Evolutionary conservation across 2,329 filamentous ascomycete genomes (phyloP).

Genomic region (Colletotrichum orchidophilum): DNA sequence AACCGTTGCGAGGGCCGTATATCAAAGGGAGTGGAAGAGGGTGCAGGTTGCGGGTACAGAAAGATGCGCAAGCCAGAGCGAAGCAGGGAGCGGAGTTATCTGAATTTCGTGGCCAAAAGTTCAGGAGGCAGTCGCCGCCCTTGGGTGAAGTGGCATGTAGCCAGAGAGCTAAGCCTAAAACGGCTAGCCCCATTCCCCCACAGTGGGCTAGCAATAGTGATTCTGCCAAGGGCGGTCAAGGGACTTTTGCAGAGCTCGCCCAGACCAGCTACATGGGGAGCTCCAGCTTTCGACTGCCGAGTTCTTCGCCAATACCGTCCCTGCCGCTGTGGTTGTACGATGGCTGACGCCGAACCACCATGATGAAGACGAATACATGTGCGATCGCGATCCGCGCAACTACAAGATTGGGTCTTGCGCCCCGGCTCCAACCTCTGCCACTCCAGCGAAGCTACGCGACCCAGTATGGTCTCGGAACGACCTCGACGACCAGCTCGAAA

Average conservation of each 20-base stretch:
- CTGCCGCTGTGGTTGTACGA: constrained; percentile 38
- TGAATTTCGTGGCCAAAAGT: constrained; percentile 36
- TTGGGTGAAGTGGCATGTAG: constrained; percentile 36
- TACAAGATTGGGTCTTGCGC: constrained; percentile 36
- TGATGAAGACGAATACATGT: constrained; percentile 56
- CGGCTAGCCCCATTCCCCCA: constrained; percentile 22
- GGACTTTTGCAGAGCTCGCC: constrained; percentile 18
- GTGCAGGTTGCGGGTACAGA: constrained; percentile 15
- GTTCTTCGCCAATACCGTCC: constrained; percentile 5
- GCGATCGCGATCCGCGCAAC: constrained; percentile 47
- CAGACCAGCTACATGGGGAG: constrained; percentile 2
- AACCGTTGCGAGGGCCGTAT: background rate
- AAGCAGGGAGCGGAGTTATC: constrained; percentile 27
- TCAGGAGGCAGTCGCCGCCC: constrained; percentile 34
- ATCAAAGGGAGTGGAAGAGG: background rate
- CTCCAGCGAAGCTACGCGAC: constrained; percentile 66
- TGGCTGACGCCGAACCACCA: constrained; percentile 52
- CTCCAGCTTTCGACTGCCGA: constrained; percentile 23
- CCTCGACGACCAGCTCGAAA: constrained; percentile 53
- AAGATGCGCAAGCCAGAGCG: constrained; percentile 20
- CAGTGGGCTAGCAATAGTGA: constrained; percentile 27
- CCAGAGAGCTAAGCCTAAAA: constrained; percentile 7
- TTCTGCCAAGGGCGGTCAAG: constrained; percentile 52
- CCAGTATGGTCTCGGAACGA: constrained; percentile 55
- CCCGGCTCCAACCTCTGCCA: constrained; percentile 48